Percentiles rank a stretch among this genome's conserved stretches.
Conservation (phyloP, 176 grass and related monocot genomes). For the Calamus simplicifolius region DNA sequence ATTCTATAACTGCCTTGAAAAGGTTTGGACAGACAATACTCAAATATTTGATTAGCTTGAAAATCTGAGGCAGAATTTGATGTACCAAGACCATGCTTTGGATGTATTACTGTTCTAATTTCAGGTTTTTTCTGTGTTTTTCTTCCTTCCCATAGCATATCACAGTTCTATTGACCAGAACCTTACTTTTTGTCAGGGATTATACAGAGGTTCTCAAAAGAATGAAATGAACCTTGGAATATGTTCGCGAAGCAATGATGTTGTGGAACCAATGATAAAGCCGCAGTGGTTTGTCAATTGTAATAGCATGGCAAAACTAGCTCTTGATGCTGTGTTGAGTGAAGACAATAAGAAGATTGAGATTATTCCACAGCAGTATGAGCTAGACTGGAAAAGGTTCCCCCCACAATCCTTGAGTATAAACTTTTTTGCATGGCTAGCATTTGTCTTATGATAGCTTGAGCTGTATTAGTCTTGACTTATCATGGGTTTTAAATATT, state of each 20-base stretch:
- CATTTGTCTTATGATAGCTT: too few relatives aligned
- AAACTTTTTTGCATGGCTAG: too few relatives aligned
- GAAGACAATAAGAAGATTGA: conserved; percentile 51
- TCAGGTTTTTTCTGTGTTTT: background rate
- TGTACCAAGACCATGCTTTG: too few relatives aligned
- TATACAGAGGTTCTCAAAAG: conserved; percentile 78
- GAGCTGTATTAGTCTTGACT: background rate
- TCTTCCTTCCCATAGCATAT: background rate
- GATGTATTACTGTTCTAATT: too few relatives aligned
- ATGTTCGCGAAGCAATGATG: conserved; percentile 85
- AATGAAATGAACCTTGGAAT: conserved; percentile 91
- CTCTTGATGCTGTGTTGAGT: conserved; percentile 64
- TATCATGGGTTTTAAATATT: conserved; percentile 3
- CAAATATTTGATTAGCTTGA: too few relatives aligned
- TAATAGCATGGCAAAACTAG: conserved; percentile 63
- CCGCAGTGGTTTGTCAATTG: conserved; percentile 92
- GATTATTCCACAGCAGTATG: conserved; percentile 91
- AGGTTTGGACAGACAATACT: too few relatives aligned
- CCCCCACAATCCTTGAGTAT: too few relatives aligned
- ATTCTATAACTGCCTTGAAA: too few relatives aligned
- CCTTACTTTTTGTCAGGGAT: conserved; percentile 36
- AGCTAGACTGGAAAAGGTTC: conserved; percentile 85
- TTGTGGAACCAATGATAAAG: conserved; percentile 81
- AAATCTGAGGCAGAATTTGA: too few relatives aligned
- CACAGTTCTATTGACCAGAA: conserved; percentile 13